A percentile compares a stretch with the other conserved stretches of the same genome.
Evolutionary conservation across 2,329 filamentous ascomycete genomes (phyloP).

Genomic region (Alternaria arborescens): DNA sequence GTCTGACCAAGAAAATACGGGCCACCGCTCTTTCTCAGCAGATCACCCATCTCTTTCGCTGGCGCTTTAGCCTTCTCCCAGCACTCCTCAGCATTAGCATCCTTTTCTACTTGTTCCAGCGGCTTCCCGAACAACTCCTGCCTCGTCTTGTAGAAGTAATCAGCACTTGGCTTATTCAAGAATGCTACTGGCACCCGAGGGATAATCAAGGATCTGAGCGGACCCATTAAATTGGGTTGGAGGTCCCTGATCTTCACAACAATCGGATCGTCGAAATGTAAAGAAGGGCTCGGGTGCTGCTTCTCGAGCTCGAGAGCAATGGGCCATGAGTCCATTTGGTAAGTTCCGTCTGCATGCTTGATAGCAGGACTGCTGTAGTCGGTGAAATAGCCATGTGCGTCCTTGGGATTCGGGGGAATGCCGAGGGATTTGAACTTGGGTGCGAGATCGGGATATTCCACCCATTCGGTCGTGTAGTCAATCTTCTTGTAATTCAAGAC

Average conservation of each 20-base stretch:
- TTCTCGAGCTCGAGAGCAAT: slow-evolving; percentile 69
- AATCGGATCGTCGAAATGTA: slow-evolving; percentile 65
- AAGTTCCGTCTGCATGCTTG: slow-evolving; percentile 63
- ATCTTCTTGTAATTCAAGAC: slow-evolving; percentile 73
- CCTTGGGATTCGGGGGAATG: slow-evolving; percentile 57
- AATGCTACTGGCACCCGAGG: slow-evolving; percentile 60
- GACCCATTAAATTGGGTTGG: slow-evolving; percentile 37
- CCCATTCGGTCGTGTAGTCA: slow-evolving; percentile 73
- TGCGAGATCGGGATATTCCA: slow-evolving; percentile 73
- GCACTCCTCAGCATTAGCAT: slow-evolving; percentile 59
- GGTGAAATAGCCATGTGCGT: slow-evolving; percentile 41
- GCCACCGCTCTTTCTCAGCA: slow-evolving; percentile 66
- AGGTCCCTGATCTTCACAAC: slow-evolving; percentile 57
- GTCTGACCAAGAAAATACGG: slow-evolving; percentile 69
- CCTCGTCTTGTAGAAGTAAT: slow-evolving; percentile 67
- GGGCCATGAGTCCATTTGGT: slow-evolving; percentile 69
- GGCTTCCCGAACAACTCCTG: slow-evolving; percentile 60
- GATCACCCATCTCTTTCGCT: slow-evolving; percentile 48
- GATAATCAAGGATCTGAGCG: slow-evolving; percentile 41
- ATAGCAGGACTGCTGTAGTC: slow-evolving; percentile 67
- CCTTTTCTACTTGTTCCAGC: slow-evolving; percentile 59
- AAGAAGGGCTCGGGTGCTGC: slow-evolving; percentile 64
- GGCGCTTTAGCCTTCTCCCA: slow-evolving; percentile 58
- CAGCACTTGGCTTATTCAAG: slow-evolving; percentile 60
- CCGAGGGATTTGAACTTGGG: slow-evolving; percentile 59